A percentile compares a stretch with the other conserved stretches of the same genome.
Conservation (phyloP, 495 filamentous ascomycete species). For the Parathielavia hyrcaniae region DNA sequence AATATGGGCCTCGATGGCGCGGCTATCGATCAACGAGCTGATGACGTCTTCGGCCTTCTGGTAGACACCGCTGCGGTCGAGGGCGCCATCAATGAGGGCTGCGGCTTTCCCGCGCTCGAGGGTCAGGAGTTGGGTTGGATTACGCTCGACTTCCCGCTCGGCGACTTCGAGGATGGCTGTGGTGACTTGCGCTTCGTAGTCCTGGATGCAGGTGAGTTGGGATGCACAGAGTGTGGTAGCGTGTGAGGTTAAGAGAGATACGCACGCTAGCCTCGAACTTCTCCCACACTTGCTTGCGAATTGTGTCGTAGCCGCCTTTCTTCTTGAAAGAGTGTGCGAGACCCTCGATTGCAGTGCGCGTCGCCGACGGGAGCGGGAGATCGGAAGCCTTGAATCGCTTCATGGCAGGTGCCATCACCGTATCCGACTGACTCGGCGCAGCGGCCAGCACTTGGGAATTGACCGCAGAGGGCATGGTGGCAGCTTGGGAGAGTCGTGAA, state of each 20-base stretch:
- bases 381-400: constrained; percentile 80
- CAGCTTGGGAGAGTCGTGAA: neutral
- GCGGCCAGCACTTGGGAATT: constrained; percentile 1
- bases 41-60: constrained; percentile 63
- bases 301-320: constrained; percentile 79
- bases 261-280: constrained; percentile 72
- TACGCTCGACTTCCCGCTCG: constrained; percentile 74
- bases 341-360: constrained; percentile 67
- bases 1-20: constrained; percentile 60
- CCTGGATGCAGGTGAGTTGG: constrained; percentile 37
- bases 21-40: constrained; percentile 59
- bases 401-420: neutral
- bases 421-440: neutral
- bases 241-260: constrained; percentile 11
- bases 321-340: constrained; percentile 82
- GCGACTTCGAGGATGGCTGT: constrained; percentile 63
- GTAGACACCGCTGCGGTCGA: constrained; percentile 77
- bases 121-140: constrained; percentile 63
- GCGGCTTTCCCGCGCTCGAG: constrained; percentile 75
- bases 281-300: constrained; percentile 74
- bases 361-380: constrained; percentile 64
- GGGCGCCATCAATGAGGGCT: constrained; percentile 76
- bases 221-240: too few species aligned
- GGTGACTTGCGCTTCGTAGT: constrained; percentile 60
- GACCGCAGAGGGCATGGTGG: constrained; percentile 19